Evolutionary conservation across 768 basidiomycete species (phyloP), one percentile per base, ranked within the genome.

Genomic region (Xerocomellus chrysenteron): DNA sequence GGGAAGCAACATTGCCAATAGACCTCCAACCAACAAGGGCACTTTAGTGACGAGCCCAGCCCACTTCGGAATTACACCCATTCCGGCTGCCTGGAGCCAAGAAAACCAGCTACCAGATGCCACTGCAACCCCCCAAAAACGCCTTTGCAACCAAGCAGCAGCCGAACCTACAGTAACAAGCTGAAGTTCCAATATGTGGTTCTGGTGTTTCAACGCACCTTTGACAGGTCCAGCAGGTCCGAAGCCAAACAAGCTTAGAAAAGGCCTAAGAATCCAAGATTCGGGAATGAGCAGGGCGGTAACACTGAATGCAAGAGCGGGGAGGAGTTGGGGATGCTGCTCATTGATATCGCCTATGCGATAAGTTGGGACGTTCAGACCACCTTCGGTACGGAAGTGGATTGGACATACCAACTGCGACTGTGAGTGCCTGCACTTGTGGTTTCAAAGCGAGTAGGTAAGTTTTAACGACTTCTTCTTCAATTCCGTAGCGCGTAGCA

Each of bases 301-400:
- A 6, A 65, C 46, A 4, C 50, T 37, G 21, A 57, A 56, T 19
- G 17, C 5, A 17, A 65, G 42, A 16, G 12, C 9, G 6, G 52
- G 33, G 2, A 62, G 24, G 8, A 65, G 37, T 3, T 52, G 13
- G 3, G 63, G 64, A 24, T 65, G 19, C 28, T 48, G 52, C 11
- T 56, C 60, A 24, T 56, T 58, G 45, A 65, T 58, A 19, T 65
- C 64, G 0, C 64, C 64, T 65, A 14, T 17, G 37, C 6, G 16
- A 46, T 5, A 13, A 1, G 21, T 53, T 9, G 42, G 5, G 10
- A 2, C 5, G 21, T 21, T 21, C 14, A 19, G 8, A n/a, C 2
- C 9, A 28, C 21, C 26, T 11, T 28, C 35, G 1, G 4, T 1
- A 26, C 8, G 4, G 17, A 40, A 10, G 21, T 26, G 19, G 28